Base-by-base conservation (phyloP, 345 rosid species). In the Eutrema yunnanense region DNA sequence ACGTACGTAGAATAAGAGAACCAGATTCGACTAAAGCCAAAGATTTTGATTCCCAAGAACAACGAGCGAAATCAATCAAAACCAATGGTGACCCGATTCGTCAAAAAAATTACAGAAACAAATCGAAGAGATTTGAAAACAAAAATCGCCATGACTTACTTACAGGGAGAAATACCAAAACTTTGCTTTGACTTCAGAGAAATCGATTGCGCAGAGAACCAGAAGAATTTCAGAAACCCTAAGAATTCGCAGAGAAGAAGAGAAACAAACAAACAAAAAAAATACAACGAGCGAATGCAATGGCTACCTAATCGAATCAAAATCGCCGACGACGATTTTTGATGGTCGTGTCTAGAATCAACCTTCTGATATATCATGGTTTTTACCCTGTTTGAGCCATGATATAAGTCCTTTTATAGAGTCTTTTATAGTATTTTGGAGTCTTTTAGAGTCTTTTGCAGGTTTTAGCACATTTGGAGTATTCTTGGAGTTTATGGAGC, bases 111-210 rank as follows among this genome's bases (percentile, higher is more conserved):
- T 44, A 57, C 41, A 10, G 57, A 41, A 1, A 42, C 26, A 26
- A n/a, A n/a, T n/a, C n/a, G n/a, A n/a, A n/a, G n/a, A 67, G 68
- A 55, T 42, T 36, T 3, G n/a, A 7, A 51, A 30, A n/a, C 55
- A 43, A 33, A 46, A 58, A 49, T 67, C 29, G 44, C 19, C 38
- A 57, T 69, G 66, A 64, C 80, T 70, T 76, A 76, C 80, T 70
- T 76, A 76, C 80, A 63, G 2, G 52, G 50, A 63, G 29, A 75
- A 69, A 76, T 51, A 59, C 40, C 22, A 47, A 69, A 53, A 55
- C 59, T 69, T 62, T 30, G 66, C 11, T 70, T 76, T 76, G 80
- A 76, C 80, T 76, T 48, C 19, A 54, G 69, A 75, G 71, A 48
- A 16, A 69, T 62, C 66, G 60, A 47, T 63, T 70, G 22, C n/a